phyloP scores from a whole-genome alignment of 2,329 filamentous ascomycete genomes.

The Trichoderma atroviride region DNA sequence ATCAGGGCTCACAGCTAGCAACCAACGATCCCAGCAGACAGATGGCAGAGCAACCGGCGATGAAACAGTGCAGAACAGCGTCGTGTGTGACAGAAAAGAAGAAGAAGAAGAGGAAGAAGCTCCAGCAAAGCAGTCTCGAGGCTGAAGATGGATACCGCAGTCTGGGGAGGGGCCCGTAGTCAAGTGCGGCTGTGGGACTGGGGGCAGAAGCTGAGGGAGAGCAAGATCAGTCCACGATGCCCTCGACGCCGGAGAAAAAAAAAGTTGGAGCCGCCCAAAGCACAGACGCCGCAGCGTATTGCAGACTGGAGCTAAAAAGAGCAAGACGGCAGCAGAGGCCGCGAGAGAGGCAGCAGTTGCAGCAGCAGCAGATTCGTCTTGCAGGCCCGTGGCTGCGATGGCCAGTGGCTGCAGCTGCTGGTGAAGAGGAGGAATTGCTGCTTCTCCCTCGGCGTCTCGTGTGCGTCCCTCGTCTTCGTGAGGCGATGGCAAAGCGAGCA shows the following conservation, averaged over 20 bases:
- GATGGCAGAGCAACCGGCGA: not conserved
- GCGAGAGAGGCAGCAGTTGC: not conserved
- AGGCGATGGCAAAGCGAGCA: not conserved
- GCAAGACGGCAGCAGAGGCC: not conserved
- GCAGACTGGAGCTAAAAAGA: not conserved
- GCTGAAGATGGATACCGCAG: slow-evolving; percentile 17
- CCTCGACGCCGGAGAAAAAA: slow-evolving; percentile 7
- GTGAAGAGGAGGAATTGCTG: not conserved
- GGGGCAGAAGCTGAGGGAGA: slow-evolving; percentile 10
- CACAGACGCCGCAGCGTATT: not conserved
- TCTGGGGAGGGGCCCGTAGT: slow-evolving; percentile 14
- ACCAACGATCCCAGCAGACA: not conserved
- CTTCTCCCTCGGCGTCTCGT: not conserved
- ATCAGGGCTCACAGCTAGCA: slow-evolving; percentile 10
- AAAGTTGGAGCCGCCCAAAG: slow-evolving; percentile 12
- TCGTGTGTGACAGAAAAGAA: not conserved
- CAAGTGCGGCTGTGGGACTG: slow-evolving; percentile 16
- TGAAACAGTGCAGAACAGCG: not conserved
- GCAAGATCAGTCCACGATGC: slow-evolving; percentile 7
- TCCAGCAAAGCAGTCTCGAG: slow-evolving; percentile 9
- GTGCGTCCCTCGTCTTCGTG: not conserved
- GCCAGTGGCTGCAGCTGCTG: not conserved
- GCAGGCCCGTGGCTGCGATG: not conserved
- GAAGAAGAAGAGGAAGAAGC: not conserved
- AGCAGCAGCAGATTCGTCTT: not conserved